Percentiles rank a stretch among this genome's conserved stretches.
Conservation (phyloP, 2,329 filamentous ascomycete species). For the Talaromyces piceae region DNA sequence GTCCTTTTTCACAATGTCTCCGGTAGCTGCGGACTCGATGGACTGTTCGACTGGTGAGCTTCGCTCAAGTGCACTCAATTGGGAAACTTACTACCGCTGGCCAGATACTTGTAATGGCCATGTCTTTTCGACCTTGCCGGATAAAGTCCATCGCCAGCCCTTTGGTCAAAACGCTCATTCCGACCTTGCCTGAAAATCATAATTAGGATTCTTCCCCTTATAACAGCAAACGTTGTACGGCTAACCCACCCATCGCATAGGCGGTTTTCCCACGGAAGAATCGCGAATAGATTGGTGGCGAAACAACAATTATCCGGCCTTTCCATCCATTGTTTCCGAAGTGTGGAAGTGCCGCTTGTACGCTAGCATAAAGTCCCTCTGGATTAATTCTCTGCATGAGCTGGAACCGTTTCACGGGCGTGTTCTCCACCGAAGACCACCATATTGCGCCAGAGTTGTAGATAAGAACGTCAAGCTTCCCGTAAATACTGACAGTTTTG, state of each 20-base stretch:
- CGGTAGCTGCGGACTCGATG: conserved; percentile 70
- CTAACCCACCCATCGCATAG: conserved; percentile 56
- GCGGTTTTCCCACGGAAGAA: conserved; percentile 83
- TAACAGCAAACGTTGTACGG: not conserved
- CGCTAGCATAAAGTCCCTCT: conserved; percentile 64
- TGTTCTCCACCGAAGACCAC: conserved; percentile 69
- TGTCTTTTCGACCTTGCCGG: conserved; percentile 55
- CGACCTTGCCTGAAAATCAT: conserved; percentile 54
- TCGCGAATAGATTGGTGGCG: conserved; percentile 75
- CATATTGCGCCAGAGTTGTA: conserved; percentile 84
- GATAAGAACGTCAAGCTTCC: conserved; percentile 63
- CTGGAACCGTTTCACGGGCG: conserved; percentile 67
- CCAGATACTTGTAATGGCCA: conserved; percentile 79
- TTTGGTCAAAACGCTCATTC: conserved; percentile 74
- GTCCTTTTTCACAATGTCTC: conserved; percentile 41
- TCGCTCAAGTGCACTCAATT: not conserved
- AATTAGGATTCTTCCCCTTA: not conserved
- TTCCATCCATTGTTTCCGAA: conserved; percentile 49
- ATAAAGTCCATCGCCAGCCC: conserved; percentile 76
- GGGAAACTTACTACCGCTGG: conserved; percentile 57
- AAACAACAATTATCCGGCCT: conserved; percentile 68
- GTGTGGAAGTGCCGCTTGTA: conserved; percentile 63
- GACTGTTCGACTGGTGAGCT: conserved; percentile 32
- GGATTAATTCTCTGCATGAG: conserved; percentile 69
- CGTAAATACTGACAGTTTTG: conserved; percentile 52